Evolutionary conservation across 2,329 filamentous ascomycete genomes (phyloP), one percentile per base, ranked within the genome.

Genomic region (Penicillium sp.): DNA sequence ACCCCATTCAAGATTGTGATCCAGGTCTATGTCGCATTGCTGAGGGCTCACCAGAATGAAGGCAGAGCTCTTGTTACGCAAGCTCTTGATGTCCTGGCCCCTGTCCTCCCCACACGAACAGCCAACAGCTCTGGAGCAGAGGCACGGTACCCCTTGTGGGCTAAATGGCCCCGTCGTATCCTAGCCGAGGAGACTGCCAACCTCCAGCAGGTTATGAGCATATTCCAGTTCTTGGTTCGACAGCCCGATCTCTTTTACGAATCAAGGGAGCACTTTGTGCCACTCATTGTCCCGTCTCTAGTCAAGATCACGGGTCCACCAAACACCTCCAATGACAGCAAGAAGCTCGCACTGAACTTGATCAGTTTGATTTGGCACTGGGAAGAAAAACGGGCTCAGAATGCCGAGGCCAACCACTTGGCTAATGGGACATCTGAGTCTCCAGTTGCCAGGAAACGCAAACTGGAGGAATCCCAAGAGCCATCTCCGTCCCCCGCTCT

Each of bases 191-290:
- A 99, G 73, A 92, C 90, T 26, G 90, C 94, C 60, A 99, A 99
- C 66, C 82, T 93, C 44, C 92, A 96, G 73, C 94, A 97, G 75
- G 88, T 97, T 77, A 96, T 91, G 50, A 94, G 89, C 77, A 97
- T 99, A 65, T 97, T 97, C 78, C 89, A 97, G 67, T 99, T 99
- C 75, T 80, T 99, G 33, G 93, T 97, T 35, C 86, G 90, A 54
- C 93, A 99, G 70, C 89, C 92, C 0, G 88, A 94, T 67, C 79
- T 99, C 5, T 99, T 99, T 77, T 99, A 95, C 65, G 93, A 97
- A 61, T 91, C 91, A 1, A 83, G 94, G 52, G 94, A 99, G 62
- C 92, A 93, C 68, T 95, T 97, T 62, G 86, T 91, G 5, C 84
- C 89, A 54, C 84, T 94, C 61, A 95, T 99, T 70, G 92, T 99